Conservation (phyloP, 805 yeast genomes). For the Tanozyma kutaoensis region DNA sequence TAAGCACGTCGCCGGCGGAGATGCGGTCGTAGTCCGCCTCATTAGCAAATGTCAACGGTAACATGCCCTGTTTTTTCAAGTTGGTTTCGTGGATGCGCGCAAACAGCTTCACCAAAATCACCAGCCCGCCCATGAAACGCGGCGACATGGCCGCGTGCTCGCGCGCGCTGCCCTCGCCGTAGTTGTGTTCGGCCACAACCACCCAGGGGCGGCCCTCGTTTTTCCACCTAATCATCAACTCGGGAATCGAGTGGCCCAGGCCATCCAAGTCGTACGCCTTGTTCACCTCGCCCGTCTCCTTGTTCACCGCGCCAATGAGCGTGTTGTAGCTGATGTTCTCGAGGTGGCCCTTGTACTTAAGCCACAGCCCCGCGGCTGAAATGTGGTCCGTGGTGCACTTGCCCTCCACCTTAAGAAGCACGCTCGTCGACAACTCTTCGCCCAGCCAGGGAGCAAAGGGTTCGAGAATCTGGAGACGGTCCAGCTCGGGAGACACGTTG, state of each 20-base stretch:
- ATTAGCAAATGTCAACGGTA: conserved; percentile 85
- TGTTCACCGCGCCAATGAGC: conserved; percentile 90
- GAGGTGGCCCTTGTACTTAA: conserved; percentile 94
- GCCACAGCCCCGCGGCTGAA: conserved; percentile 98
- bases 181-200: conserved; percentile 94
- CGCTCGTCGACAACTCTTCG: conserved; percentile 62
- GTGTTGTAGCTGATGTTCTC: conserved; percentile 94
- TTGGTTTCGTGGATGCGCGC: conserved; percentile 98
- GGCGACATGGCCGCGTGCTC: conserved; percentile 98
- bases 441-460: conserved; percentile 87
- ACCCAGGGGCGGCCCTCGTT: conserved; percentile 76
- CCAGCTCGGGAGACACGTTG: conserved; percentile 76
- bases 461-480: conserved; percentile 79
- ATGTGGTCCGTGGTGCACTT: conserved; percentile 98
- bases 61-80: conserved; percentile 94
- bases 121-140: conserved; percentile 82
- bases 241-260: conserved; percentile 72
- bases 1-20: conserved; percentile 62
- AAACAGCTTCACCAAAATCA: conserved; percentile 84
- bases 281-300: conserved; percentile 94
- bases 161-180: conserved; percentile 99
- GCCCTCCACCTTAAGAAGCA: conserved; percentile 86
- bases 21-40: conserved; percentile 81
- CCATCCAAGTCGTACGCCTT: conserved; percentile 82
- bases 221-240: conserved; percentile 93